Evolutionary conservation across 257 asterid genomes (phyloP).

Genomic region (Thymus mandschuricus): DNA sequence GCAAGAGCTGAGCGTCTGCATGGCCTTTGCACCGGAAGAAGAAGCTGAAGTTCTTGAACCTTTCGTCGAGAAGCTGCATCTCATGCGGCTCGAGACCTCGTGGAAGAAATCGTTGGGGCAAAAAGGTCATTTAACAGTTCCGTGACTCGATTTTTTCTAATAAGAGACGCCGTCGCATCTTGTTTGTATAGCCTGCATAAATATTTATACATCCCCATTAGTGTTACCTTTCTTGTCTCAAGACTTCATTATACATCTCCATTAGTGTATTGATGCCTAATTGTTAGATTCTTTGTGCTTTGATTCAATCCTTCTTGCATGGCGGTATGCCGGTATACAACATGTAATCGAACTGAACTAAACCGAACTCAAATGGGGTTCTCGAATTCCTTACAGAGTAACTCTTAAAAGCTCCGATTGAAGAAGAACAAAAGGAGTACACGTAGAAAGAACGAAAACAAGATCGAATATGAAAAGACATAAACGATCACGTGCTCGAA

Average conservation of each 20-base stretch:
- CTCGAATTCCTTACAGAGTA: no score
- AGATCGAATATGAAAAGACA: neutral
- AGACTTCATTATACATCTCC: constrained; percentile 1
- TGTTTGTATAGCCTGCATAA: constrained; percentile 1
- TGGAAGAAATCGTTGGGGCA: constrained; percentile 65
- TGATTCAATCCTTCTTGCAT: neutral
- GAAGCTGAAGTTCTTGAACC: constrained; percentile 75
- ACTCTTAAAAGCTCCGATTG: no score
- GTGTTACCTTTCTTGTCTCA: constrained; percentile 17
- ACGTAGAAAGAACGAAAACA: no score
- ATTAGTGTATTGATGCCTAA: neutral
- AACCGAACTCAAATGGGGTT: neutral
- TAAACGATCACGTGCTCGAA: neutral
- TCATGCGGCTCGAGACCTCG: constrained; percentile 65
- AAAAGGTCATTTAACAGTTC: constrained; percentile 53
- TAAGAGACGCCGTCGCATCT: neutral
- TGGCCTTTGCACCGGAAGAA: constrained; percentile 97
- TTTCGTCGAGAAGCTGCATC: constrained; percentile 81
- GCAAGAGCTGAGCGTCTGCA: constrained; percentile 94
- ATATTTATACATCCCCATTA: constrained; percentile 1
- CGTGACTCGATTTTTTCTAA: constrained; percentile 39
- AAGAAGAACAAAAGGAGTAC: no score
- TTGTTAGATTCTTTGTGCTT: neutral
- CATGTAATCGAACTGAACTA: neutral
- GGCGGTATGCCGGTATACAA: no score